Base-by-base conservation (phyloP, 495 filamentous ascomycete species). In the Viridothelium virens region DNA sequence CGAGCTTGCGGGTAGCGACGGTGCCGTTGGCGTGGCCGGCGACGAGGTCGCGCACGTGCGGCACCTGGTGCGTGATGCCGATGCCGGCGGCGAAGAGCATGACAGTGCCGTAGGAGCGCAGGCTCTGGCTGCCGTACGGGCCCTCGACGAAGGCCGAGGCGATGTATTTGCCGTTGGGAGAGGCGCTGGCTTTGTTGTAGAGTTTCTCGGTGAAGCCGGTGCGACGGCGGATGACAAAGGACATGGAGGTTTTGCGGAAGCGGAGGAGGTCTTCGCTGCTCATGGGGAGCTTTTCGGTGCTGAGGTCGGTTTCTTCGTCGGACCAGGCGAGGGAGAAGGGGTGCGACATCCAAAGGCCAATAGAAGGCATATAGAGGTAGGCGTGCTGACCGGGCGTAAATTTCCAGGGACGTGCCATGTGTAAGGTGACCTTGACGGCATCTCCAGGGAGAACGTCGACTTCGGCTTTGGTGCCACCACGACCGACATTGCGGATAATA, bases 271-370 rank as follows among this genome's bases (percentile, higher is more conserved):
- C 76, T 62, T 75, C 73, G 34, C 69, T 68, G 56, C 66, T 67
- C 67, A 75, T 71, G 1, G 75, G 70, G 2, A 77, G 75, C 65
- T 79, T 75, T 69, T 76, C 74, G 69, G 65, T 63, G 65, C n/a
- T 48, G 7, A 41, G 66, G 44, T 67, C 63, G 62, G 71, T 65
- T 14, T 77, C 72, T n/a, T 77, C 74, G n/a, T 79, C 77, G 72
- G 85, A 85, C 92, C 93, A 97, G 65, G 89, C 92, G 62, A 97
- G 82, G 37, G 92, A 94, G 78, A 98, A 97, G 2, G 94, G 94
- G 74, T 98, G 94, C 50, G 85, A 91, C 68, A 91, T 91, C 89
- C 89, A 95, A 68, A 83, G 82, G 50, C 85, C 89, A 67, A 96
- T 70, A 11, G 85, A 77, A 37, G 85, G 85, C 67, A 96, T 89